These are phyloP conservation scores for Scedosporium boydii DNA, from an alignment of 2,329 filamentous ascomycete species.

Conservation along the genomic window DNA sequence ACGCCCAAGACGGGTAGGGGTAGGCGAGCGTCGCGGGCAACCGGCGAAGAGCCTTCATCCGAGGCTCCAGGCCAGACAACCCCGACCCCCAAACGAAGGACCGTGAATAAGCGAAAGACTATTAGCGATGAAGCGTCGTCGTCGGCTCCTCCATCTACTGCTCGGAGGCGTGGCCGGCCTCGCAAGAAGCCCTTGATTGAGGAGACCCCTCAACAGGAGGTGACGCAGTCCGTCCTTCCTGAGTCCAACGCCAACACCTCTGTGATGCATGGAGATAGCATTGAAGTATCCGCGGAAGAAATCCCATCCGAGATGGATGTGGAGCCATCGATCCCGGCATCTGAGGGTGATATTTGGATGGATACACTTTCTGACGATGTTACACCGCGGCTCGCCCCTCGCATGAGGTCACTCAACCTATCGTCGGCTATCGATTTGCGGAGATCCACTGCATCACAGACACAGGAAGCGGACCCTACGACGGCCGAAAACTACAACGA, in stretches of 20 bases:
- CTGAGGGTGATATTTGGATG: constrained; percentile 38
- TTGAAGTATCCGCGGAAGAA: not conserved
- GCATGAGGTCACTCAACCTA: constrained; percentile 1
- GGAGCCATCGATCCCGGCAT: constrained; percentile 11
- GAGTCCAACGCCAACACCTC: constrained; percentile 2
- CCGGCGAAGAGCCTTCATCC: not conserved
- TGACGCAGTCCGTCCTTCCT: constrained; percentile 11
- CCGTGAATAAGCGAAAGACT: not conserved
- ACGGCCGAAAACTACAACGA: not conserved
- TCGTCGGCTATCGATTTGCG: not conserved
- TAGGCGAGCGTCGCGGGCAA: not conserved
- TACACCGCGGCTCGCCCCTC: constrained; percentile 21
- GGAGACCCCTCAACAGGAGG: not conserved
- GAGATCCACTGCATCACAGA: not conserved
- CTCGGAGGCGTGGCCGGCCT: constrained; percentile 4
- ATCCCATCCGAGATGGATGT: constrained; percentile 2
- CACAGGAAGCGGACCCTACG: not conserved
- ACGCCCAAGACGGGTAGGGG: not conserved
- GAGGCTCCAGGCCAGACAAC: not conserved
- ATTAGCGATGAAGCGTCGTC: not conserved
- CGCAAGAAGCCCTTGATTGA: constrained; percentile 3
- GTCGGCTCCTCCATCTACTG: not conserved
- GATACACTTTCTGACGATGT: constrained; percentile 27
- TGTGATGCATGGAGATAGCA: not conserved
- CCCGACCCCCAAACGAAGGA: not conserved